Evolutionary conservation across 2,329 filamentous ascomycete genomes (phyloP), one percentile per base, ranked within the genome.

Genomic region (Xylariomycetidae sp.): DNA sequence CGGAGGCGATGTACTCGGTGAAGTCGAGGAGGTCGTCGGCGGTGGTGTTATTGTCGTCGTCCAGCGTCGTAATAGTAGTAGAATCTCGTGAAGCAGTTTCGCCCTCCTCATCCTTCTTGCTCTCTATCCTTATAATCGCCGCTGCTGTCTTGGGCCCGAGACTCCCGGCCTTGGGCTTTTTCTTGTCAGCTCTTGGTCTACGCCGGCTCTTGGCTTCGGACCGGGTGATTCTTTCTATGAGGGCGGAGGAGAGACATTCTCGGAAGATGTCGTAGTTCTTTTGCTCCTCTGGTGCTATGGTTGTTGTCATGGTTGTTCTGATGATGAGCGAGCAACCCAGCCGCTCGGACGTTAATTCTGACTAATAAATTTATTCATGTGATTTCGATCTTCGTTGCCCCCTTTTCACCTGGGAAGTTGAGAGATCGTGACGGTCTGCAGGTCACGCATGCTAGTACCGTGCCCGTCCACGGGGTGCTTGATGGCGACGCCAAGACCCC

Each of bases 1-100:
- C 74, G 30, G 65, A 61, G 16, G 85, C 79, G 18, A 92, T 72
- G 58, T 89, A 92, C 66, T 89, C 80, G 34, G 85, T 79, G 59
- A 94, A 94, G 1, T 94, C 88, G 16, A 77, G 75, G 15, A 92
- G 62, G 34, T 89, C 85, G 46, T 83, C 81, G 5, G 74, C 75
- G 45, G 76, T 38, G 25, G 33, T 53, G 11, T 39, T 30, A 5
- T 45, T 26, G 16, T 30, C n/a, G 6, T 32, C 27, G 35, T 34
- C 36, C 12, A 12, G n/a, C 11, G 12, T 31, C 17, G 10, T 25
- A 17, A 16, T 19, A 6, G 19, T n/a, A 4, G 19, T 9, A 6
- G 25, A 18, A 13, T 30, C 16, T n/a, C 7, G 5, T 16, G 22
- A 11, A 5, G 4, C 6, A 13, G 10, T 16, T 10, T 27, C 18